Percentiles rank a stretch among this genome's conserved stretches.
Conservation (phyloP, 768 basidiomycete species). For the Podaxis sp. region DNA sequence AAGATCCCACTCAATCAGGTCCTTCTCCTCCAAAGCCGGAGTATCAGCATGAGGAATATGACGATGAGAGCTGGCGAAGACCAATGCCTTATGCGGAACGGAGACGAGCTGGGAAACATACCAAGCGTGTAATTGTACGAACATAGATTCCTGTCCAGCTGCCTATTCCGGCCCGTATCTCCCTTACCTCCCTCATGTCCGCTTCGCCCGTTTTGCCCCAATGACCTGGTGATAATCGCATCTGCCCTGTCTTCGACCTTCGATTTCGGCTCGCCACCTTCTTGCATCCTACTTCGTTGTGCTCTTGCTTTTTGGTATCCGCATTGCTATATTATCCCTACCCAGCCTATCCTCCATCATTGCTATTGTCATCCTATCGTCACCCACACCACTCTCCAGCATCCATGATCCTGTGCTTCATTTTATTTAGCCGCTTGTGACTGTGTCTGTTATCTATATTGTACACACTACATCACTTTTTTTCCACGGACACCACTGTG, state of each 20-base stretch:
- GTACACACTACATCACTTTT: constrained; percentile 5
- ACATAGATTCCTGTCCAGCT: constrained; percentile 23
- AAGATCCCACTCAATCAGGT: constrained; percentile 36
- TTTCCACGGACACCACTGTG: not conserved
- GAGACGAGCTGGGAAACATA: constrained; percentile 78
- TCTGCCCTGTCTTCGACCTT: not conserved
- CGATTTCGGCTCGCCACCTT: constrained; percentile 6
- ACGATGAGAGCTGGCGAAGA: constrained; percentile 71
- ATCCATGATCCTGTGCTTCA: not conserved
- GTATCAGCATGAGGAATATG: constrained; percentile 47
- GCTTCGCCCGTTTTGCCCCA: not conserved
- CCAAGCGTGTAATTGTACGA: constrained; percentile 65
- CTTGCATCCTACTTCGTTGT: constrained; percentile 4
- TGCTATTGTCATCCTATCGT: constrained; percentile 4
- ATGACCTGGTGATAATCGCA: not conserved
- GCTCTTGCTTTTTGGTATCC: constrained; percentile 9
- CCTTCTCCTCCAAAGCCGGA: constrained; percentile 34
- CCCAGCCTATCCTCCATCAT: not conserved
- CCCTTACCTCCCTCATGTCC: not conserved
- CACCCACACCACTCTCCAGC: not conserved
- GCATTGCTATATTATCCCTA: constrained; percentile 7
- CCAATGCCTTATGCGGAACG: constrained; percentile 76
- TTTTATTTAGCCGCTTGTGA: not conserved
- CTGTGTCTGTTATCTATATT: constrained; percentile 8
- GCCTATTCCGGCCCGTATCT: constrained; percentile 7